phyloP scores from a whole-genome alignment of 2,329 filamentous ascomycete species.

The Trichoderma simmonsii region DNA sequence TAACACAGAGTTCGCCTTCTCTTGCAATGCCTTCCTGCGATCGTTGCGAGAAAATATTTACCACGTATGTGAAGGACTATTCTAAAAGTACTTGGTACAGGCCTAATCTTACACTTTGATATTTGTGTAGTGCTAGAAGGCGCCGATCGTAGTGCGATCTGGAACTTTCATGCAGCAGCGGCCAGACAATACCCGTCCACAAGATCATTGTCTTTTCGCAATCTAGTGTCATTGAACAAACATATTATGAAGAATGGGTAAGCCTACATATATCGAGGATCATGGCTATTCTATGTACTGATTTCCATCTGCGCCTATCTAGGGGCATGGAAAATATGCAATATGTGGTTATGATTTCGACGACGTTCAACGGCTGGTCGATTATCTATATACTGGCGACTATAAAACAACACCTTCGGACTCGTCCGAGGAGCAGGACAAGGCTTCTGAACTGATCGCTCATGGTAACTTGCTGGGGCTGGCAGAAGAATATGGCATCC shows the following conservation, averaged over 20 bases:
- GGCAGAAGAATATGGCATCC: not conserved
- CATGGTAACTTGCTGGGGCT: not conserved
- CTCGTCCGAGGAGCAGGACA: not conserved
- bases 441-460: not conserved
- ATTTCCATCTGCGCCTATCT: not conserved
- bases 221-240: not conserved
- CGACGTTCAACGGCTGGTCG: not conserved
- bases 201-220: not conserved
- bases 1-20: not conserved
- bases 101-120: fast-evolving
- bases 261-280: not conserved
- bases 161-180: not conserved
- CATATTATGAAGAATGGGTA: not conserved
- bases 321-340: not conserved
- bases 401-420: not conserved
- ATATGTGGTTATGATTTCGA: not conserved
- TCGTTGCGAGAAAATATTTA: not conserved
- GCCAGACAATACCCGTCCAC: not conserved
- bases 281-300: not conserved
- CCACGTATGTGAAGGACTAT: not conserved
- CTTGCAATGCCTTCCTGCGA: not conserved
- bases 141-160: not conserved
- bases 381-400: not conserved
- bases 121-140: not conserved
- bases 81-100: not conserved